These are phyloP conservation scores for Pontederia crassipes DNA, from an alignment of 176 grass and related monocot genomes.

Conservation along the genomic window DNA sequence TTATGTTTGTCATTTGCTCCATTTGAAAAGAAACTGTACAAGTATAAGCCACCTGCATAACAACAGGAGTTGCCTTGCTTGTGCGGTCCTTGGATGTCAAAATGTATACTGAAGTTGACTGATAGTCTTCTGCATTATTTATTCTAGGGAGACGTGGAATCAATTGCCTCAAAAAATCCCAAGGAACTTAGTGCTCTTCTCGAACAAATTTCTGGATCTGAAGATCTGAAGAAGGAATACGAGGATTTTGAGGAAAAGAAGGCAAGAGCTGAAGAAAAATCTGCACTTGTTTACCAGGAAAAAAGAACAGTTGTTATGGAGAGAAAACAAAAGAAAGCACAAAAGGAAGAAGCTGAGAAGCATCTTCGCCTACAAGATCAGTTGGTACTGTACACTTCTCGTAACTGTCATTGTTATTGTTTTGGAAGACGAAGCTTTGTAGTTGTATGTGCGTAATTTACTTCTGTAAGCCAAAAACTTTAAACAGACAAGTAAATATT, in stretches of 20 bases:
- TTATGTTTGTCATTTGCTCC: slow-evolving; percentile 10
- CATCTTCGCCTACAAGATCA: slow-evolving; percentile 72
- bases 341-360: slow-evolving; percentile 95
- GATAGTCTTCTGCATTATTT: not conserved
- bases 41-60: too few relatives aligned
- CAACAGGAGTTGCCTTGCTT: too few relatives aligned
- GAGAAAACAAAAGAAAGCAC: slow-evolving; percentile 94
- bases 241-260: slow-evolving; percentile 66
- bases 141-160: slow-evolving; percentile 81
- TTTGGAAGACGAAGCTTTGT: not conserved
- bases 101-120: too few relatives aligned
- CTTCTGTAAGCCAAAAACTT: too few relatives aligned
- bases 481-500: too few relatives aligned
- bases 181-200: slow-evolving; percentile 81
- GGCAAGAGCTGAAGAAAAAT: slow-evolving; percentile 61
- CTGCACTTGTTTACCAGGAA: slow-evolving; percentile 92
- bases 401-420: not conserved
- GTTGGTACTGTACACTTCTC: slow-evolving; percentile 27
- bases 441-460: not conserved
- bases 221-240: slow-evolving; percentile 81
- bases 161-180: slow-evolving; percentile 96
- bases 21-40: not conserved
- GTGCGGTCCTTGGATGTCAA: too few relatives aligned
- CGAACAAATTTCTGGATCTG: slow-evolving; percentile 93
- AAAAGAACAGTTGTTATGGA: slow-evolving; percentile 87